Base-by-base conservation (phyloP, 495 filamentous ascomycete species). In the Penicillium paxilli region DNA sequence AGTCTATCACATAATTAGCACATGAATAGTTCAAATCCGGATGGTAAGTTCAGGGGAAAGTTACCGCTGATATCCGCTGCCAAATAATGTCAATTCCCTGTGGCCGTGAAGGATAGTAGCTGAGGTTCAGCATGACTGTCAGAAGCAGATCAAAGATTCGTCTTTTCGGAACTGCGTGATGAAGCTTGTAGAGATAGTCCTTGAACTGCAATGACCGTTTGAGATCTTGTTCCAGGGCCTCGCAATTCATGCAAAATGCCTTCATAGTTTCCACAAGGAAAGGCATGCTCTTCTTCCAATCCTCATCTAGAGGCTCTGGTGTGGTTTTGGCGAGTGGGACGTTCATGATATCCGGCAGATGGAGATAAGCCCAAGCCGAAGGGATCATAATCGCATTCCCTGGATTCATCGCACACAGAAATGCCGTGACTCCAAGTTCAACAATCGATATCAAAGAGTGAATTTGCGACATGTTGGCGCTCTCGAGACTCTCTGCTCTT, bases 131-230 rank as follows among this genome's bases (percentile, higher is more conserved):
- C 9, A 21, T 14, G 10, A 61, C 23, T 2, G 54, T 58, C 1
- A 51, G 41, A 9, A 58, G 42, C 8, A 51, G 28, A 20, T 61
- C 58, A 21, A 44, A 51, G 16, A 37, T 44, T n/a, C 58, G 54
- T 19, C 46, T 32, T 32, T 32, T 32, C 5, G 4, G 30, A 4
- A 32, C 30, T 12, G 30, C 30, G 3, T 10, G 30, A 32, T 10
- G 10, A 28, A 10, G 25, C 32, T 49, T 51, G 35, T 40, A 7
- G 35, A n/a, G n/a, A n/a, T n/a, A n/a, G 35, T n/a, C 17, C 17
- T 40, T 40, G 17, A 40, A 5, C n/a, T 40, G 35, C n/a, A 40
- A 40, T 32, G 30, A 14, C 16, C 16, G 19, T 40, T 20, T 11
- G 1, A n/a, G 3, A 7, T 17, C 35, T 16, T 8, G 16, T 4